Evolutionary conservation across 257 asterid species (phyloP), one percentile per base, ranked within the genome.

Genomic region (Nicotiana knightiana): DNA sequence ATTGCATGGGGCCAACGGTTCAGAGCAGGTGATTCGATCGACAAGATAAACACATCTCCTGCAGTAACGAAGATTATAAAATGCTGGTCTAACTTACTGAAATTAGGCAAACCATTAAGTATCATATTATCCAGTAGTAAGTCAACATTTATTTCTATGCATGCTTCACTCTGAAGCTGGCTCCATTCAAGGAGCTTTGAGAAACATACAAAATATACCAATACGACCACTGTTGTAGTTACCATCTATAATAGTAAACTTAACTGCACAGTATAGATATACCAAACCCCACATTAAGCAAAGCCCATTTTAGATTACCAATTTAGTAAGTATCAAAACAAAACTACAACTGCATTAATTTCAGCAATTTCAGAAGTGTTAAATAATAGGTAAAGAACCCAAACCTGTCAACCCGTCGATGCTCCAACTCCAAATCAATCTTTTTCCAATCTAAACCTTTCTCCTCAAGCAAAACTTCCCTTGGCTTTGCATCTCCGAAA

Each of bases 381-480:
- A 83, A 39, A 77, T 73, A 61, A 71, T 81, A 28, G 51, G 54
- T 21, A 75, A 26, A 73, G 46, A 67, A 75, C 33, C 17, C 83
- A 53, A 84, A 93, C 99, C 99, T 96, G 80, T 91, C 97, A 82
- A 90, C 86, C 1, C 93, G 89, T 10, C 93, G 87, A 85, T 90
- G 93, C 86, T 96, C 99, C 87, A 96, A 85, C 65, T 94, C 93
- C 75, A 91, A 87, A 87, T 96, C 99, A 85, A 96, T 92, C 90
- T 96, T 94, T 88, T 89, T 91, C 99, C 99, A 96, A 85, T 94
- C 98, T 85, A 96, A 82, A 59, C 98, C 98, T 85, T 94, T 96
- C 90, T 92, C 93, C 90, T 89, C 89, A 80, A 96, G 98, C 88
- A 94, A 89, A 86, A 96, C 92, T 88, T 96, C 99, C 87, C 99